These are phyloP conservation scores for Blastocystis sp. DNA, from an alignment of 352 stramenopile genomes.

Conservation along the genomic window DNA sequence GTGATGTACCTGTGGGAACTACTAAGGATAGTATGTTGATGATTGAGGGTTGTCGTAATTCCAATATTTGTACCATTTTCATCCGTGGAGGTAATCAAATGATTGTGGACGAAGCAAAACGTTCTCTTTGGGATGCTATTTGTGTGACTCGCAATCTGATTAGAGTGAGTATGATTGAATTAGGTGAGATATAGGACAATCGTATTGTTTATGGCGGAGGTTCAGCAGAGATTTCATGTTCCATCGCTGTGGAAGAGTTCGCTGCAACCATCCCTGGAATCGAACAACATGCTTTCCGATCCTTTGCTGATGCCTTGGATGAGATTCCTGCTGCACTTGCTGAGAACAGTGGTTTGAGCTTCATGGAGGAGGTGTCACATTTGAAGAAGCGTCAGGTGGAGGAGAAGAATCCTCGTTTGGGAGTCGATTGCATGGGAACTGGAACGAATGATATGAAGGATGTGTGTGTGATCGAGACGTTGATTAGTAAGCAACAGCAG, in stretches of 20 bases:
- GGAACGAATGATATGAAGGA: constrained; percentile 92
- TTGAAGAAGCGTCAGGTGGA: constrained; percentile 85
- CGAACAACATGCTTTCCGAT: constrained; percentile 94
- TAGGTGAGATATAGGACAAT: constrained; percentile 78
- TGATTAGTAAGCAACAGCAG: constrained; percentile 99
- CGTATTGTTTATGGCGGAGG: constrained; percentile 96
- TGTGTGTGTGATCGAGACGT: constrained; percentile 95
- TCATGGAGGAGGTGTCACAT: constrained; percentile 91
- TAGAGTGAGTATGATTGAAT: constrained; percentile 65
- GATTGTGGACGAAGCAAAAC: constrained; percentile 96
- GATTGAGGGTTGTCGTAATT: constrained; percentile 94
- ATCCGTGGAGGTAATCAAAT: constrained; percentile 97
- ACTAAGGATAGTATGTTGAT: constrained; percentile 94
- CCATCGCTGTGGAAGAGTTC: constrained; percentile 80
- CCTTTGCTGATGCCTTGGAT: constrained; percentile 94
- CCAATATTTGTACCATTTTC: constrained; percentile 92
- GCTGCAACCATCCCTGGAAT: constrained; percentile 74
- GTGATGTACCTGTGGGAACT: constrained; percentile 92
- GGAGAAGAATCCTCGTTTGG: constrained; percentile 87
- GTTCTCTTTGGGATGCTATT: constrained; percentile 97
- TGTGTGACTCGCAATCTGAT: constrained; percentile 98
- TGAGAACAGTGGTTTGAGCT: constrained; percentile 92
- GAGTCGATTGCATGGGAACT: constrained; percentile 87
- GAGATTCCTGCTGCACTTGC: constrained; percentile 97
- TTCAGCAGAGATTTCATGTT: constrained; percentile 90